Conservation (phyloP, 306 rosid species). For the Gynostemma pentaphyllum region DNA sequence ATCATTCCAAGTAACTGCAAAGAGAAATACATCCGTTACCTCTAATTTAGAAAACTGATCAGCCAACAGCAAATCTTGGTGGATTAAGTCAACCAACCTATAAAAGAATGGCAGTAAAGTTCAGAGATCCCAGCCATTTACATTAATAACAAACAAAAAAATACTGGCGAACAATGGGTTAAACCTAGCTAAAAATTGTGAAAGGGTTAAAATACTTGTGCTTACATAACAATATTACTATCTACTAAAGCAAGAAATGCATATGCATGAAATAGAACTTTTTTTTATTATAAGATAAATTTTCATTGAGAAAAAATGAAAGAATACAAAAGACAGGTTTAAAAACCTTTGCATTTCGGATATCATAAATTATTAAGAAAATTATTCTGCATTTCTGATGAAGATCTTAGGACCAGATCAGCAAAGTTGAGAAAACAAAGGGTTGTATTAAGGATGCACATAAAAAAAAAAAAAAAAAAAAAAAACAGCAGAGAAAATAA, state of each 20-base stretch:
- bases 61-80: conserved; percentile 79
- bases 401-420: neutral
- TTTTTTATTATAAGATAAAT: too few species aligned
- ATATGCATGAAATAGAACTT: neutral
- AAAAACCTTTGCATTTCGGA: neutral
- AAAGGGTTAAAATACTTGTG: neutral
- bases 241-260: neutral
- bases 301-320: neutral
- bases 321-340: neutral
- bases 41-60: conserved; percentile 74
- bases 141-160: neutral
- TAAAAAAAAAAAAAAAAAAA: too few species aligned
- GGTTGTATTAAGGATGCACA: neutral
- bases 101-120: conserved; percentile 5
- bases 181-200: neutral
- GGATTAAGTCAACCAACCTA: conserved; percentile 86
- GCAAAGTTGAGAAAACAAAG: neutral
- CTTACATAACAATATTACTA: neutral
- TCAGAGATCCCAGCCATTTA: neutral
- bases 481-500: neutral
- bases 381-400: neutral
- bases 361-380: neutral
- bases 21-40: conserved; percentile 34
- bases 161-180: neutral
- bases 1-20: neutral